Evolutionary conservation across 2,329 filamentous ascomycete genomes (phyloP), one percentile per base, ranked within the genome.

Genomic region (Cladophialophora chaetospira): DNA sequence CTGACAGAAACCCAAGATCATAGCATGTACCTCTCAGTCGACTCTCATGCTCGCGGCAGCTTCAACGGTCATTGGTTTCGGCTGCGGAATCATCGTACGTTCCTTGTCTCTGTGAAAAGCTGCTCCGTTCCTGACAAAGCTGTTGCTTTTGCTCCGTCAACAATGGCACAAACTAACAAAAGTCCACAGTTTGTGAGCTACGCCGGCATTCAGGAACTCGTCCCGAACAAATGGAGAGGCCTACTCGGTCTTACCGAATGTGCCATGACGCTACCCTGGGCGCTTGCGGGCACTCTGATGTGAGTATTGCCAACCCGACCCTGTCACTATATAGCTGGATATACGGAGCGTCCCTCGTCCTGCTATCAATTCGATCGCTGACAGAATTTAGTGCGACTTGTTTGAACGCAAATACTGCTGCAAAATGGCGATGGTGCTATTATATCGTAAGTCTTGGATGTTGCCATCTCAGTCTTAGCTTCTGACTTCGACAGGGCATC

Each of bases 371-470:
- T 25, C 21, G 10, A 28, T 4, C 23, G 23, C 6, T 40, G 42
- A 44, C 19, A 9, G 2, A n/a, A 25, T 6, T 19, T 23, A 44
- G 19, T 44, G 35, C 48, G 25, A 51, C 48, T n/a, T 21, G 5
- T 17, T 25, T 51, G 48, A 42, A 51, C 21, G n/a, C 48, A 17
- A 51, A 77, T 46, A 79, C 78, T 0, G 65, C 61, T 3, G 65
- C 70, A 3, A 67, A 70, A 15, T 82, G 79, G 79, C 71, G 79
- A 36, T 80, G 78, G 76, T 73, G 69, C 53, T 82, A 77, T 65
- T 80, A 57, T 26, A 49, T 63, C 23, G 51, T 42, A 28, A 40
- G 46, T 23, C 35, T 25, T n/a, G 21, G n/a, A 15, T 21, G 3
- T 40, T 40, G 15, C 6, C 10, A 19, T 40, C 3, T 4, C 6